Percentiles rank a stretch among this genome's conserved stretches.
These are phyloP conservation scores for Trichopus zeylanicus DNA, from an alignment of 116 monocot species.

Conservation along the genomic window DNA sequence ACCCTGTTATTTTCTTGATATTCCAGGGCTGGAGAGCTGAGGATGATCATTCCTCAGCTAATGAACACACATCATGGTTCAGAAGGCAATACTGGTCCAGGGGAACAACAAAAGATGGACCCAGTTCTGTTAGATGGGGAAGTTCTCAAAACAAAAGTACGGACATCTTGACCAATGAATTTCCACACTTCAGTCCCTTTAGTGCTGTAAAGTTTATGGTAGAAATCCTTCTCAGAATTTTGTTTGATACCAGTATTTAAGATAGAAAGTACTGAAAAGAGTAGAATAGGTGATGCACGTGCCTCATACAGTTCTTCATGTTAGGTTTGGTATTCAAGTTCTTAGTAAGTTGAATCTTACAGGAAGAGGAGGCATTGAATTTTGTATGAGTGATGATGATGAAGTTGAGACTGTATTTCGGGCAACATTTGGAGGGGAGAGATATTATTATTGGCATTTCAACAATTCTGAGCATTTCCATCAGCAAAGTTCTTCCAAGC, in stretches of 20 bases:
- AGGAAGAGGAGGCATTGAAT: slow-evolving; percentile 36
- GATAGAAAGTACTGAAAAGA: background rate
- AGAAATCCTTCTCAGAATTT: no score
- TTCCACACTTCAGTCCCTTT: no score
- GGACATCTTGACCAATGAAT: no score
- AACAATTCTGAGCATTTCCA: slow-evolving; percentile 20
- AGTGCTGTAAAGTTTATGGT: no score
- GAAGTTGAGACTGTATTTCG: slow-evolving; percentile 59
- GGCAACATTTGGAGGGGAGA: slow-evolving; percentile 37
- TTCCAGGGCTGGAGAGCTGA: slow-evolving; percentile 62
- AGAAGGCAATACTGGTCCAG: slow-evolving; percentile 58
- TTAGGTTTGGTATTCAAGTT: background rate
- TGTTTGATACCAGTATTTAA: background rate
- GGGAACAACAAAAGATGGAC: slow-evolving; percentile 33
- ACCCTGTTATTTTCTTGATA: background rate
- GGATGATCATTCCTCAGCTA: slow-evolving; percentile 16
- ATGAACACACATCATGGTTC: slow-evolving; percentile 51
- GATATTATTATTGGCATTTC: slow-evolving; percentile 51
- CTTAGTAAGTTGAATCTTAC: background rate
- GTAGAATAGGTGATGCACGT: background rate
- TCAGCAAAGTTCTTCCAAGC: slow-evolving; percentile 17
- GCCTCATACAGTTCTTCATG: background rate
- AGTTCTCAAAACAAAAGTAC: slow-evolving; percentile 45
- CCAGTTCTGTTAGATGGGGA: slow-evolving; percentile 20
- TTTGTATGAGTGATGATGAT: slow-evolving; percentile 55